Conservation (phyloP, 768 basidiomycete genomes). For the Gyrodon lividus region DNA sequence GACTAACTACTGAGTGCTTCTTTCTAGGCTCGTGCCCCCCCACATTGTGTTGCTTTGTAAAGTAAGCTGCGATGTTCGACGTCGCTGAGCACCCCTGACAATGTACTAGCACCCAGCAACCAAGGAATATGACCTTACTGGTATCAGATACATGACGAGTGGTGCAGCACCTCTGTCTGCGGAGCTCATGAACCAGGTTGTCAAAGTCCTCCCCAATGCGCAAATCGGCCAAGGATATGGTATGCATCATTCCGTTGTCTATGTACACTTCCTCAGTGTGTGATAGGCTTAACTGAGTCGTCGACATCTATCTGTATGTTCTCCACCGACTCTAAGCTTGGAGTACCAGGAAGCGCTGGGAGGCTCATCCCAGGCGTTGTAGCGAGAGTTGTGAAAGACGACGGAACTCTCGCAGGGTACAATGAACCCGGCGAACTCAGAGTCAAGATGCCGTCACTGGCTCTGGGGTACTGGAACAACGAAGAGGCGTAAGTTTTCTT, state of each 20-base stretch:
- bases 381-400: conserved; percentile 53
- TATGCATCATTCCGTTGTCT: conserved; percentile 14
- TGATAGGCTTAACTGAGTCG: conserved; percentile 65
- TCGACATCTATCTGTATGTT: conserved; percentile 52
- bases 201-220: conserved; percentile 54
- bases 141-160: conserved; percentile 51
- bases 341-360: conserved; percentile 51
- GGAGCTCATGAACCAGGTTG: conserved; percentile 47
- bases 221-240: conserved; percentile 68
- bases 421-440: conserved; percentile 63
- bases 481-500: conserved; percentile 52
- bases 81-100: conserved; percentile 1
- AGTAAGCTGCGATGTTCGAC: conserved; percentile 31
- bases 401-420: conserved; percentile 54
- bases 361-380: conserved; percentile 51
- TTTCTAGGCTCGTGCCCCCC: conserved; percentile 58
- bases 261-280: not conserved
- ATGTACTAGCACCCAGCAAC: conserved; percentile 47
- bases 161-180: conserved; percentile 66
- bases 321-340: conserved; percentile 45
- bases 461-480: conserved; percentile 51
- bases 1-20: not conserved
- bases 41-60: conserved; percentile 68
- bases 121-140: conserved; percentile 48
- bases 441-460: conserved; percentile 42